Percentiles rank a stretch among this genome's conserved stretches.
These are phyloP conservation scores for Neoconidiobolus thromboides DNA, from an alignment of 371 early-diverging fungal species.

Conservation along the genomic window DNA sequence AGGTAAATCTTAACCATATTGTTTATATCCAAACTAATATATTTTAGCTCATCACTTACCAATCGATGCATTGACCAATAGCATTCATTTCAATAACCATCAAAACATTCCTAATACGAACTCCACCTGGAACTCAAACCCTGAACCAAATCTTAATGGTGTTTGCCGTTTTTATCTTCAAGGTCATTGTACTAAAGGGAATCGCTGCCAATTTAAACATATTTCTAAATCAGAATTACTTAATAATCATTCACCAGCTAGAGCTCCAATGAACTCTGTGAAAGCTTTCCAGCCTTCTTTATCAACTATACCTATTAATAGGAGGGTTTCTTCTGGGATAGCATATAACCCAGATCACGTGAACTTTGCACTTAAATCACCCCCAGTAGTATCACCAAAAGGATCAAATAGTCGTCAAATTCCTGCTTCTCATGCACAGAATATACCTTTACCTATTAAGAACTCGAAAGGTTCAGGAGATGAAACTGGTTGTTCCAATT, in stretches of 20 bases:
- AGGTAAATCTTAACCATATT: not conserved
- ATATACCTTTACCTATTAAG: too few species aligned
- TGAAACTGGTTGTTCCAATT: too few species aligned
- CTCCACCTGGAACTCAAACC: not conserved
- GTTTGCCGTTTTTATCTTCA: constrained; percentile 30
- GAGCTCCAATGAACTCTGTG: not conserved
- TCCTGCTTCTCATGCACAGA: too few species aligned
- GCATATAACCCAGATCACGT: too few species aligned
- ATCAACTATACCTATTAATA: too few species aligned
- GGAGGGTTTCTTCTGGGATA: too few species aligned
- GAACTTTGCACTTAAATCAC: too few species aligned
- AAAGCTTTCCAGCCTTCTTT: not conserved
- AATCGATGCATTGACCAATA: not conserved
- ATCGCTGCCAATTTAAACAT: constrained; percentile 22
- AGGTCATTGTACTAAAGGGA: constrained; percentile 34
- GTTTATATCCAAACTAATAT: too few species aligned
- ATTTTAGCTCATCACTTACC: not conserved
- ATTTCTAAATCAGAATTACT: not conserved
- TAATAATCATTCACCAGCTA: not conserved
- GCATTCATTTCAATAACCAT: not conserved
- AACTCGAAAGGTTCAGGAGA: too few species aligned
- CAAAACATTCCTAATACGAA: not conserved
- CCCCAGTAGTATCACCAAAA: too few species aligned
- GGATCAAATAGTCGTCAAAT: too few species aligned
- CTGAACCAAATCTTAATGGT: constrained; percentile 9